phyloP scores from a whole-genome alignment of 306 rosid species.

The Pachyrhizus erosus region DNA sequence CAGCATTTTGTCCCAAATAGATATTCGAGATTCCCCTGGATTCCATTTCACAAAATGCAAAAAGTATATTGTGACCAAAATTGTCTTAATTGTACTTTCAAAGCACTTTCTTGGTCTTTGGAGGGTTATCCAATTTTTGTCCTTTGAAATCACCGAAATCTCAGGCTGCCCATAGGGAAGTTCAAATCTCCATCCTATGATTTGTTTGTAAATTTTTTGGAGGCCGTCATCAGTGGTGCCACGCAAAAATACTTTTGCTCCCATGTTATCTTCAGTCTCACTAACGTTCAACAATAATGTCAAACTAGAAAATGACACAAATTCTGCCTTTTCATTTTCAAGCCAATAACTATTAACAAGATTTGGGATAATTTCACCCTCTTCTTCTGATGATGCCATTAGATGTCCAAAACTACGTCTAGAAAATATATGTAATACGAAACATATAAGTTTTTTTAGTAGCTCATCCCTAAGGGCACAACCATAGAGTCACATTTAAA shows the following conservation, averaged over 20 bases:
- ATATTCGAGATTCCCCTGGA: slow-evolving; percentile 47
- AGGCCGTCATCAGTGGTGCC: slow-evolving; percentile 54
- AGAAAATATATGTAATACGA: slow-evolving; percentile 28
- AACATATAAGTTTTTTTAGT: slow-evolving; percentile 28
- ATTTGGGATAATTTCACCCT: slow-evolving; percentile 55
- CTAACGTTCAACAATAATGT: slow-evolving; percentile 55
- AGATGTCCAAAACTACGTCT: slow-evolving; percentile 30
- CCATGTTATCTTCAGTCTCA: slow-evolving; percentile 38
- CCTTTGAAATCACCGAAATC: slow-evolving; percentile 59
- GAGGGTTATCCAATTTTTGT: slow-evolving; percentile 61
- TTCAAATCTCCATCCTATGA: slow-evolving; percentile 70
- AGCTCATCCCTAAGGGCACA: slow-evolving; percentile 11
- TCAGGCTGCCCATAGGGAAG: slow-evolving; percentile 54
- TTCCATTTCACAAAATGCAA: slow-evolving; percentile 68
- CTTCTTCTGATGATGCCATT: slow-evolving; percentile 75
- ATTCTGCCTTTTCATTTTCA: slow-evolving; percentile 46
- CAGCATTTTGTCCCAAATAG: slow-evolving; percentile 49
- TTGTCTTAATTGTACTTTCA: slow-evolving; percentile 50
- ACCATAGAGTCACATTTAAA: neutral
- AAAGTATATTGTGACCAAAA: slow-evolving; percentile 60
- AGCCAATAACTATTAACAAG: slow-evolving; percentile 49
- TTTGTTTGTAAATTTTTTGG: slow-evolving; percentile 47
- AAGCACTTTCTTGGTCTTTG: slow-evolving; percentile 60
- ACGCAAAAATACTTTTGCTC: slow-evolving; percentile 45
- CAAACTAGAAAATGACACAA: slow-evolving; percentile 53